Base-by-base conservation (phyloP, 192 early-diverging fungal genomes). In the Backusella psychrophila region DNA sequence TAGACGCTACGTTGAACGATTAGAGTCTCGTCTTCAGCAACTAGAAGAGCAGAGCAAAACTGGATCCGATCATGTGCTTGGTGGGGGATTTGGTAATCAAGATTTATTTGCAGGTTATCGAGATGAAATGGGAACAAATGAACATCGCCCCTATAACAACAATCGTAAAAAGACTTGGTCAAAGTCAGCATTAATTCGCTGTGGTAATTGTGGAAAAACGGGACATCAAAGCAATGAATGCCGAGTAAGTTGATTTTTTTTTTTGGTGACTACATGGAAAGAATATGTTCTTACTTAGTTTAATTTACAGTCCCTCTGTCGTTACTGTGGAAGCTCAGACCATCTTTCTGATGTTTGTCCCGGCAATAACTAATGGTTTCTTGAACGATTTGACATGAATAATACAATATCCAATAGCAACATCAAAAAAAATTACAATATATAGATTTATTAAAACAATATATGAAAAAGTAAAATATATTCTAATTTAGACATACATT, bases 161-260 rank as follows among this genome's bases (percentile, higher is more conserved):
- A 26, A 35, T 59, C 31, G 34, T 8, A 35, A 29, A 9, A 63
- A 67, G 31, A 36, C 23, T 3, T 44, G 39, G 63, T 34, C 23
- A 33, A 66, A 65, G 38, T 35, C 29, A 38, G 29, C 38, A 14
- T 70, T 23, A 31, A 75, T 88, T 0, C 75, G 86, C 4, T 88
- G 86, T 31, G 87, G 87, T 26, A 87, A 88, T 53, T 88, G 87
- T 63, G 87, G 83, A 12, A 82, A 84, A 63, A 36, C 78, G 44
- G 84, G 86, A 6, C 87, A 88, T 69, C 49, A 73, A 26, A 88
- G 87, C 65, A 52, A 80, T 23, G 83, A 83, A 5, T 87, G 86
- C 68, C 78, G 76, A 36, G 76, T 78, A 74, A 56, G 35, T 17
- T 34, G 34, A 8, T 71, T 42, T 66, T 21, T 12, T 38, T 33